Base-by-base conservation (phyloP, 1,284 basidiomycete genomes). In the Cronartium ribicola region DNA sequence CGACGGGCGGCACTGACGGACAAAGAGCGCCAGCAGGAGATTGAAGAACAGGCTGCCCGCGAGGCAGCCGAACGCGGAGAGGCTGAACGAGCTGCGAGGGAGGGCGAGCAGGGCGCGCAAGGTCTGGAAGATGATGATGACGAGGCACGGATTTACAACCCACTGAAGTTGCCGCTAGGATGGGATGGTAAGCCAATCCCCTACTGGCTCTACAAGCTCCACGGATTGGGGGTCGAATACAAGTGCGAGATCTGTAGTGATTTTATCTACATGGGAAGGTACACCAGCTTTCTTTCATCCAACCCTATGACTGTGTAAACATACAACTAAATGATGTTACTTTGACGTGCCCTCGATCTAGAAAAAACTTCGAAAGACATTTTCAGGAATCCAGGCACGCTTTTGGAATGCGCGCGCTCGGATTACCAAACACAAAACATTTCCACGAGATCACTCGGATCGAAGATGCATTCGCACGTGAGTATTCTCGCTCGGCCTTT, bases 151-250 rank as follows among this genome's bases (percentile, higher is more conserved):
- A 93, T 98, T 65, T 98, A 98, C 83, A 98, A 99, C 80, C 96
- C 96, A 51, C 87, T 98, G 70, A 98, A 98, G 83, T 84, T 98
- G 55, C 96, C 96, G 10, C 86, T 98, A 2, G 95, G 95, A 0
- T 98, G 94, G 94, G 94, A 98, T 80, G 94, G 94, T 55, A 96
- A 95, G 81, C 94, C 95, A 17, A 98, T 98, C 79, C 95, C 96
- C 17, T 98, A 94, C 81, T 98, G 95, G 95, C 81, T 99, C 75
- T 99, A 95, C 84, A 98, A 98, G 83, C 84, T 99, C 68, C 96
- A 98, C 82, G 96, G 96, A 0, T 85, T 98, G 29, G 94, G 95
- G 39, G 94, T 97, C 66, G 94, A 97, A 82, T 99, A 97, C 83
- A 88, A 89, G 75, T 99, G 96, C 80, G 95, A 98, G 83, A 97